Conservation (phyloP, 2,329 filamentous ascomycete species). For the Davidsoniella eucalypti region DNA sequence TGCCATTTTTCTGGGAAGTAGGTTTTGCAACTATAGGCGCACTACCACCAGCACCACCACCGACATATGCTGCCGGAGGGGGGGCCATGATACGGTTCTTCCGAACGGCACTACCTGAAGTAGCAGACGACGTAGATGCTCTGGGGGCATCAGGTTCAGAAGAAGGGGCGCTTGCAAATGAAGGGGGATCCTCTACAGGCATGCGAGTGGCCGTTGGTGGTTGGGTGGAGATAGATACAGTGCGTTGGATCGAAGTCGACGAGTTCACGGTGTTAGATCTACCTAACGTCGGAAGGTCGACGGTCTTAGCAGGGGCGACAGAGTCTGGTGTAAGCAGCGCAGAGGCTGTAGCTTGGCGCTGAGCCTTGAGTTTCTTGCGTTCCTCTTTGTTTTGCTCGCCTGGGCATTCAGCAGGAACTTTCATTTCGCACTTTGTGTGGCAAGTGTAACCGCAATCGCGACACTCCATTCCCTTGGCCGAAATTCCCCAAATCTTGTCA, state of each 20-base stretch:
- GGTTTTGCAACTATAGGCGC: slow-evolving; percentile 26
- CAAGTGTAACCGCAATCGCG: slow-evolving; percentile 95
- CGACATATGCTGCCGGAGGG: slow-evolving; percentile 67
- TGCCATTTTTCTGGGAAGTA: slow-evolving; percentile 45
- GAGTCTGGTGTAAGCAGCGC: slow-evolving; percentile 33
- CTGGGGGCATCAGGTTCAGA: slow-evolving; percentile 15
- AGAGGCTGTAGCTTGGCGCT: slow-evolving; percentile 66
- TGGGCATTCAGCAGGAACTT: slow-evolving; percentile 88
- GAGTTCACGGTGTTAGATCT: slow-evolving; percentile 83
- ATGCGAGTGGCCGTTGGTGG: slow-evolving; percentile 23
- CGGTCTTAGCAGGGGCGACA: slow-evolving; percentile 32
- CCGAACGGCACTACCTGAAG: slow-evolving; percentile 19
- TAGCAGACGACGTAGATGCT: slow-evolving; percentile 9
- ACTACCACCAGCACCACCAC: slow-evolving; percentile 39
- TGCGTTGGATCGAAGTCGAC: slow-evolving; percentile 66
- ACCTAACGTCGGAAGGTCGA: slow-evolving; percentile 51
- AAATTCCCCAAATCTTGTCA: slow-evolving; percentile 91
- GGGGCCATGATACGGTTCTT: slow-evolving; percentile 72
- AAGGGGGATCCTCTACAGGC: slow-evolving; percentile 32
- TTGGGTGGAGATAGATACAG: slow-evolving; percentile 42
- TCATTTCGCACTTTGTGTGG: slow-evolving; percentile 98
- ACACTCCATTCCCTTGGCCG: slow-evolving; percentile 92
- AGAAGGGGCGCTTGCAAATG: slow-evolving; percentile 2
- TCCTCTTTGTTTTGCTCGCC: slow-evolving; percentile 90
- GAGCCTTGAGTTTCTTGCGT: slow-evolving; percentile 79